Conservation (phyloP, 1,139 yeast genomes). For the Eremothecium gossypii region DNA sequence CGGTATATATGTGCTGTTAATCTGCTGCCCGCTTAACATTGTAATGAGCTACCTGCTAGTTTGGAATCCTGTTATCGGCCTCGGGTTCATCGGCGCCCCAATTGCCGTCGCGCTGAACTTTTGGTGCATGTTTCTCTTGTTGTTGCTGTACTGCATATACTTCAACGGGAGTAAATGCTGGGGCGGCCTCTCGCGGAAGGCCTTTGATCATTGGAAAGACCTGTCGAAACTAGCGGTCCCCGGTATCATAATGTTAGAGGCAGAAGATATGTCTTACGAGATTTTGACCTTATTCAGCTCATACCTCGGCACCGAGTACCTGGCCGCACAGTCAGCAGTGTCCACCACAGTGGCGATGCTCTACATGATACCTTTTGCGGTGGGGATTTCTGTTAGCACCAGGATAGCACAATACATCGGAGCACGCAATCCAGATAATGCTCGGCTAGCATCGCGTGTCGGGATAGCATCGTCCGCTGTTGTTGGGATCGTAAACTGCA, state of each 20-base stretch:
- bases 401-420: slow-evolving; percentile 86
- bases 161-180: slow-evolving; percentile 62
- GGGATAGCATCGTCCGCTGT: slow-evolving; percentile 52
- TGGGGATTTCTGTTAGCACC: slow-evolving; percentile 78
- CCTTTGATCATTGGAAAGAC: slow-evolving; percentile 53
- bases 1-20: slow-evolving; percentile 64
- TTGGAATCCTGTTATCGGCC: slow-evolving; percentile 54
- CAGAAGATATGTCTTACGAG: slow-evolving; percentile 68
- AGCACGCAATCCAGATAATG: slow-evolving; percentile 55
- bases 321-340: slow-evolving; percentile 86
- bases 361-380: slow-evolving; percentile 83
- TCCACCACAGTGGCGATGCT: slow-evolving; percentile 72
- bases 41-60: slow-evolving; percentile 66
- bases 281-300: slow-evolving; percentile 65
- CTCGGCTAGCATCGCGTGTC: slow-evolving; percentile 55
- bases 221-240: slow-evolving; percentile 56
- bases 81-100: slow-evolving; percentile 67
- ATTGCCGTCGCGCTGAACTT: slow-evolving; percentile 61
- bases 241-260: slow-evolving; percentile 64
- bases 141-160: slow-evolving; percentile 45
- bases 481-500: slow-evolving; percentile 50
- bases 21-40: slow-evolving; percentile 75
- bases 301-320: slow-evolving; percentile 67
- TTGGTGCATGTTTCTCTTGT: slow-evolving; percentile 54
- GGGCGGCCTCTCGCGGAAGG: slow-evolving; percentile 47